Percentiles rank a stretch among this genome's conserved stretches.
Evolutionary conservation across 306 rosid genomes (phyloP).

Genomic region (Inga laurina): DNA sequence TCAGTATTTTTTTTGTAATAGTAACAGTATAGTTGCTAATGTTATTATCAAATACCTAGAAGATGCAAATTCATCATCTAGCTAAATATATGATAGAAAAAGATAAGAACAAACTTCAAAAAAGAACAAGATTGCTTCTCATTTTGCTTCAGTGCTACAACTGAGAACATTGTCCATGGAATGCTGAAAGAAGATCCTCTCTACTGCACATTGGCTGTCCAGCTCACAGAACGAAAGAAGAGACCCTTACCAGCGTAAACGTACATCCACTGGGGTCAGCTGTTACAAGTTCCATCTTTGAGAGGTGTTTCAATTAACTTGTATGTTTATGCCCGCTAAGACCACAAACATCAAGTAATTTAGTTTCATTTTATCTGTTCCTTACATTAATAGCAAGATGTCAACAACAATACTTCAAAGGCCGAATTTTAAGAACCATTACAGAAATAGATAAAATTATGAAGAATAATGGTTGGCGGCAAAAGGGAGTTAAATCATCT

Average conservation of each 20-base stretch:
- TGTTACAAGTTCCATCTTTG: constrained; percentile 85
- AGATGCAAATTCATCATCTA: constrained; percentile 31
- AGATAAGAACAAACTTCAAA: constrained; percentile 27
- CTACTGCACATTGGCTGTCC: background rate
- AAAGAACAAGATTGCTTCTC: constrained; percentile 19
- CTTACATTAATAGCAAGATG: constrained; percentile 21
- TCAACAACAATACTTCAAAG: constrained; percentile 33
- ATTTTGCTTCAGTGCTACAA: constrained; percentile 23
- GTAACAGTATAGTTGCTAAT: constrained; percentile 33
- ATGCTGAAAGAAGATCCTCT: background rate
- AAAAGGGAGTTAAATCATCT: background rate
- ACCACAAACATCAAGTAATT: constrained; percentile 19
- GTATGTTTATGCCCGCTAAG: constrained; percentile 91
- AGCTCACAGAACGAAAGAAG: constrained; percentile 18
- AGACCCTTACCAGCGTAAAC: constrained; percentile 78
- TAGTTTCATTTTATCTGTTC: constrained; percentile 18
- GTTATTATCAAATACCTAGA: constrained; percentile 93
- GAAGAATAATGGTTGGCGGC: background rate
- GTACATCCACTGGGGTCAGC: constrained; percentile 92
- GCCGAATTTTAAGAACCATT: constrained; percentile 16
- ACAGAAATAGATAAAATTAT: background rate
- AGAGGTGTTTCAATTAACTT: constrained; percentile 95
- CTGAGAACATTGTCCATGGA: background rate
- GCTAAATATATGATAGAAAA: background rate
- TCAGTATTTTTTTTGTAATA: too few species aligned